phyloP scores from a whole-genome alignment of 176 grass and related monocot species.

The Rhipidocladum racemiflorum region DNA sequence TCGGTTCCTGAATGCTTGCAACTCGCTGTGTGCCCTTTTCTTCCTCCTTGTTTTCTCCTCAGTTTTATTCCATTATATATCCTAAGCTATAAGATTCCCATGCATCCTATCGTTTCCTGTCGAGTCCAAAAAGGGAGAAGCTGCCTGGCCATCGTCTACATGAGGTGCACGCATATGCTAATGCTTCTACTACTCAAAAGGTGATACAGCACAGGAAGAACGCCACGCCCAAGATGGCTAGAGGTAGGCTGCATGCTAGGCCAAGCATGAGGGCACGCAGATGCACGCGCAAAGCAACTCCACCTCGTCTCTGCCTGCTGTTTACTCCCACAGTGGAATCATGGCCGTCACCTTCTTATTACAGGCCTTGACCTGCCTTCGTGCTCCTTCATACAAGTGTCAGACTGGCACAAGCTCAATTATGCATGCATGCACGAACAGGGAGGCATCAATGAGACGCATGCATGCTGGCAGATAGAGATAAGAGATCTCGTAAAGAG shows the following conservation, averaged over 20 bases:
- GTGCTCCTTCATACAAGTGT: background rate
- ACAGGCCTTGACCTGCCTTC: background rate
- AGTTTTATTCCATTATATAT: background rate
- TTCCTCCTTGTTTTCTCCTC: background rate
- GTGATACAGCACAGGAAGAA: background rate
- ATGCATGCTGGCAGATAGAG: background rate
- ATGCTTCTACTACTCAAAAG: background rate
- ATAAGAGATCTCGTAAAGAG: background rate
- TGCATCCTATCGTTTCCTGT: too few species aligned
- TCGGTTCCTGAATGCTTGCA: too few species aligned
- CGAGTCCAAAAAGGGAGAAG: background rate
- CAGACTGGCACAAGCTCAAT: background rate
- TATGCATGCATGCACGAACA: background rate
- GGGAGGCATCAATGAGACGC: background rate
- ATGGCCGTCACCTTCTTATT: background rate
- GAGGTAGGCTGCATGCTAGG: background rate
- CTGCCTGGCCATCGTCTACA: background rate
- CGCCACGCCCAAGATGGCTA: background rate
- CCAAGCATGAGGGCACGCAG: background rate
- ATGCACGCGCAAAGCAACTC: background rate
- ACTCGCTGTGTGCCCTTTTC: background rate
- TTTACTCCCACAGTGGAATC: background rate
- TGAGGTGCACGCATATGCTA: background rate
- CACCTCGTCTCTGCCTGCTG: background rate
- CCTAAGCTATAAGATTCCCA: background rate